Base-by-base conservation (phyloP, 1,284 basidiomycete genomes). In the Ganoderma boninense region DNA sequence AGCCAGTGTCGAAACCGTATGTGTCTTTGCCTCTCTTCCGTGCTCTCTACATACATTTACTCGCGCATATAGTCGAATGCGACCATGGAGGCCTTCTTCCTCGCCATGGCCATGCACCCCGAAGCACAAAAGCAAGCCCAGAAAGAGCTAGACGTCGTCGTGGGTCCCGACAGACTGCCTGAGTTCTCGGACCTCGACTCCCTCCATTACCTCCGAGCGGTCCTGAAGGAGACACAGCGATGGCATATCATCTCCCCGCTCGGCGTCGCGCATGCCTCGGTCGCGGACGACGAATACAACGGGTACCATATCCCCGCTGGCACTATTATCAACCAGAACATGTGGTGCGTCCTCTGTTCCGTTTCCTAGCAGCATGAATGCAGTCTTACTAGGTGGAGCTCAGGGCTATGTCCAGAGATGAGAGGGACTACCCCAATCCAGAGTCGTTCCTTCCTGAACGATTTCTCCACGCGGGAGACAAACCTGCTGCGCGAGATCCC, bases 71-170 rank as follows among this genome's bases (percentile, higher is more conserved):
- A 57, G 54, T 57, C 42, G 35, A 35, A 62, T n/a, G 35, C 38
- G 8, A 38, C 60, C 40, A 44, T 42, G 38, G 43, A 43, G 16
- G 60, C 60, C n/a, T 81, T 83, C 69, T 77, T 83, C 67, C 75
- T 84, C 13, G 78, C 79, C 1, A 79, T 82, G 78, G 63, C 80
- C 1, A 74, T 79, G 46, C 73, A 80, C 57, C 84, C 80, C 0
- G 81, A 84, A 7, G 76, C 80, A 8, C 76, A 76, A 62, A 42
- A 59, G 26, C 76, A 75, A 59, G 77, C 78, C 1, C 82, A 81
- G 42, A 64, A 71, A 2, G 80, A 83, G 66, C 67, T 82, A 8
- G 80, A 80, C 44, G n/a, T 49, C 0, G 66, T 78, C 6, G 67
- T 78, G 0, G 75, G 77, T 8, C 57, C 69, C 23, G 76, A 81